Conservation (phyloP, 73 alveolate species). For the Paramecium sexaurelia region DNA sequence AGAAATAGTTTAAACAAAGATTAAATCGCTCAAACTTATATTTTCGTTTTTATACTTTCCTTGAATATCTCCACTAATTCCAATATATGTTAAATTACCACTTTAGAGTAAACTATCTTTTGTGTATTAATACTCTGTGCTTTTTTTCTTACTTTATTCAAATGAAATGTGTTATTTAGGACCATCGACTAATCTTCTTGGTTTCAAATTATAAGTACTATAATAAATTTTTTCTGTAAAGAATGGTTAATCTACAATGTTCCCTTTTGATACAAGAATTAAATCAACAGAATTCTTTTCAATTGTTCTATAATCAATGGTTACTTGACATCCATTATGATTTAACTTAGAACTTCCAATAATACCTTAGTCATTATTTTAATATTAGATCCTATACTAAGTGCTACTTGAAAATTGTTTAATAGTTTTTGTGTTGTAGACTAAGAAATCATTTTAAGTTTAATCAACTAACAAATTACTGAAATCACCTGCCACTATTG, state of each 20-base stretch:
- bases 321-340: not conserved
- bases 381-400: not conserved
- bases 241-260: not conserved
- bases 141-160: no score
- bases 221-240: not conserved
- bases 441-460: not conserved
- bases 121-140: no score
- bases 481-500: not conserved
- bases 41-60: not conserved
- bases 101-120: not conserved
- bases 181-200: not conserved
- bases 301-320: not conserved
- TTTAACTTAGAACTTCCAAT: not conserved
- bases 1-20: not conserved
- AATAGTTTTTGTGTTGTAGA: not conserved
- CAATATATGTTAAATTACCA: not conserved
- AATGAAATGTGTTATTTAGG: not conserved
- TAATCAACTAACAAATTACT: not conserved
- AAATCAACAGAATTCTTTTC: not conserved
- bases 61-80: not conserved
- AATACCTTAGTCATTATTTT: not conserved
- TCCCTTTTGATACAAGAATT: not conserved
- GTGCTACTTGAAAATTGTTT: not conserved
- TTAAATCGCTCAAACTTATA: not conserved
- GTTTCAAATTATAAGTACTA: not conserved